Base-by-base conservation (phyloP, 805 yeast species). In the Nakazawaea wickerhamii region DNA sequence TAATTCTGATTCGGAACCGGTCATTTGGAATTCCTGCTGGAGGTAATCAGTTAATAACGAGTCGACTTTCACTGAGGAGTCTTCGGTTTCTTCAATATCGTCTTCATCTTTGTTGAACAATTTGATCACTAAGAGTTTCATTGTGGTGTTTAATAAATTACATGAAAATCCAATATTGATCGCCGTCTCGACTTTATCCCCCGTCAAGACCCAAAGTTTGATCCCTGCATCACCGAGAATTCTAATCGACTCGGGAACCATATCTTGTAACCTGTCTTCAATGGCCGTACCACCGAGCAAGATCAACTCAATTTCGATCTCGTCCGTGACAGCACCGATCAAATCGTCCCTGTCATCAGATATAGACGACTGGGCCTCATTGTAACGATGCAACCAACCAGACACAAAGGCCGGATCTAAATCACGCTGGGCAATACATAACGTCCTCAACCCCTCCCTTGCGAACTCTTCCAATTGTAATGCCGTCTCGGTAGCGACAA, bases 151-250 rank as follows among this genome's bases (percentile, higher is more conserved):
- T 43, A 85, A 66, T 43, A 85, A 64, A 54, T 85, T 85, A 72
- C 95, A 85, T 2, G 90, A 82, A 56, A 85, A 85, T 3, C 93
- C 95, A 67, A 85, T 85, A 54, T 85, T 85, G 52, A 85, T 84
- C 10, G 93, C 95, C 25, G 95, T 85, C 61, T 85, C 95, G n/a
- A 85, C 86, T 60, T 83, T 84, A 60, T 85, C 95, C 64, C 95
- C 95, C 3, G 95, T 85, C 38, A 85, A 67, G 36, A 85, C 93
- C 95, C 95, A 85, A 41, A 85, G 64, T 59, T 85, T 85, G 43
- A 85, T 81, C 58, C 95, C 93, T 6, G 93, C 93, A 49, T 77
- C 68, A 13, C 76, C 84, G 43, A 85, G 65, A 5, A 79, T 57
- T 6, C 80, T 75, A 55, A 85, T 85, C 13, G 91, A 75, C 52